Conservation (phyloP, 208 protist species). For the Endotrypanum monterogeii region DNA sequence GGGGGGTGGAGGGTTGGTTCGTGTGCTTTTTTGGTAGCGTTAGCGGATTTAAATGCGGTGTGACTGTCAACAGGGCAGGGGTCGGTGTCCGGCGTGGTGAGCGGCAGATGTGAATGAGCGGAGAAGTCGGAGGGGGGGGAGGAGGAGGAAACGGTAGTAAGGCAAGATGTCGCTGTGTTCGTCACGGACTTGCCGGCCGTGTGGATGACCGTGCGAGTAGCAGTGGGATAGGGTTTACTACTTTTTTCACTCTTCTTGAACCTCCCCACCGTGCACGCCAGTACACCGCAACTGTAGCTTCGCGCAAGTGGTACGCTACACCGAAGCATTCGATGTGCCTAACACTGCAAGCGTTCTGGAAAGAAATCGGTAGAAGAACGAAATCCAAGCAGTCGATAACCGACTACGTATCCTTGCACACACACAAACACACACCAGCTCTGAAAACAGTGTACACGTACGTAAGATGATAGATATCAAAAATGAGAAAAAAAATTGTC, state of each 20-base stretch:
- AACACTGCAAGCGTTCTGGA: neutral
- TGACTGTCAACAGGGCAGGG: constrained; percentile 6
- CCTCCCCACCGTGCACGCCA: constrained; percentile 27
- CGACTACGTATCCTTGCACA: neutral
- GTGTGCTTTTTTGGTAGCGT: neutral
- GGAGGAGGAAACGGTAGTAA: constrained; percentile 16
- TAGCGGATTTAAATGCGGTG: neutral
- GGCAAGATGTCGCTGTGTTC: constrained; percentile 1
- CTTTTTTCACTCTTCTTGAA: constrained; percentile 44
- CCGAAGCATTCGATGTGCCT: constrained; percentile 14
- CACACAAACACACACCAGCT: too few relatives aligned
- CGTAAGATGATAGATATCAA: too few relatives aligned
- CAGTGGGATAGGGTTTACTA: constrained; percentile 45
- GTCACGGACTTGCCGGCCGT: constrained; percentile 2
- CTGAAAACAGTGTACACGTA: too few relatives aligned
- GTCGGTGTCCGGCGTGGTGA: neutral
- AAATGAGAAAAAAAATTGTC: too few relatives aligned
- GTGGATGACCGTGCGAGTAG: constrained; percentile 62
- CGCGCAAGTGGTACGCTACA: constrained; percentile 26
- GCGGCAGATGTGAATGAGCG: constrained; percentile 9
- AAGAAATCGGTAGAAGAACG: neutral
- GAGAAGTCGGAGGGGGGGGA: constrained; percentile 26
- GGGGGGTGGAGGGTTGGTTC: constrained; percentile 6
- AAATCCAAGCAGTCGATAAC: neutral
- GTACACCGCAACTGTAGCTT: constrained; percentile 27